Base-by-base conservation (phyloP, 2,329 filamentous ascomycete genomes). In the Xylariomycetidae sp. region DNA sequence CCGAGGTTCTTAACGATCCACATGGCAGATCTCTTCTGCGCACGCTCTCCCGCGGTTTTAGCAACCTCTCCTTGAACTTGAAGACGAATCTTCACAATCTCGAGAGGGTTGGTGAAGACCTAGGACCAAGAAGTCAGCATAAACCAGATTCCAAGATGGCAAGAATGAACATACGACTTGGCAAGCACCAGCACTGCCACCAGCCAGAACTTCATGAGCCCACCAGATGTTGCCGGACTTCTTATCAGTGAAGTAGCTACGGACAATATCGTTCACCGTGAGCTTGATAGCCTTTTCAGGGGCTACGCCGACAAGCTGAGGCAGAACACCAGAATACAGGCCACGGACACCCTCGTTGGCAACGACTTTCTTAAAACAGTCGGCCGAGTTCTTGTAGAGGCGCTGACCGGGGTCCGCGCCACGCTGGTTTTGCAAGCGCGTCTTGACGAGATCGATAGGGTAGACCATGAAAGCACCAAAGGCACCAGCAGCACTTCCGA, bases 381-480 rank as follows among this genome's bases (percentile, higher is more conserved):
- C 92, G 44, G 95, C 66, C 29, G 90, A 97, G 72, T 98, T 98
- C 65, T 94, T 95, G 69, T 98, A 98, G 41, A 97, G 66, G 41
- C 85, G 72, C 61, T 95, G 83, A 37, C 92, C 92, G 1, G 89
- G 87, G 31, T 83, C 78, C 4, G 77, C 78, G 32, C 79, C 80
- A 47, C 92, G 80, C 70, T 98, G 92, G 68, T 98, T 98, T 65
- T 98, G 92, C 81, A 98, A 85, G 41, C 92, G 82, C 2, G 92
- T 98, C 77, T 98, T 98, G 61, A 98, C 92, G 41, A 98, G 69
- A 67, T 98, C 92, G 56, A 98, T 97, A 16, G 92, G 92, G 61
- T 98, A 98, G 34, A 98, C 92, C 88, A 98, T 96, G 61, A 98
- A 97, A 10, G 92, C 92, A 59, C 92, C 92, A 57, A 98, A 98